These are phyloP conservation scores for Irpex lacteus DNA, from an alignment of 1,284 basidiomycete genomes.

Conservation along the genomic window DNA sequence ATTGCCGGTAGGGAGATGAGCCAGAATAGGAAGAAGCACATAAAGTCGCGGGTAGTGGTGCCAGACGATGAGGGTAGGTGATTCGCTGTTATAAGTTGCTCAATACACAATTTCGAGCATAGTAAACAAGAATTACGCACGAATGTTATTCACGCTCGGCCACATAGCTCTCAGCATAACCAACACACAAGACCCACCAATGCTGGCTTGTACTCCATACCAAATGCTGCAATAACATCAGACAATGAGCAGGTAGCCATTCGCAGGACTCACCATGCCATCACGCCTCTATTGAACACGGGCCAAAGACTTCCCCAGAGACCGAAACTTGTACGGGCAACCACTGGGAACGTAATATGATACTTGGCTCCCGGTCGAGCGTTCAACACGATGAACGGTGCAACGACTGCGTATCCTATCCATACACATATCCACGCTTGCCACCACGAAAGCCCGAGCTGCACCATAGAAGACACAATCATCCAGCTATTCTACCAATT, in stretches of 20 bases:
- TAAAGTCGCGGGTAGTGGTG: constrained; percentile 66
- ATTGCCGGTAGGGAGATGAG: constrained; percentile 76
- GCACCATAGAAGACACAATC: constrained; percentile 76
- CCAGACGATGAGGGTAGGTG: constrained; percentile 67
- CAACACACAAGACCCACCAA: constrained; percentile 76
- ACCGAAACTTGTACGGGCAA: constrained; percentile 76
- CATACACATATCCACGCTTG: constrained; percentile 79
- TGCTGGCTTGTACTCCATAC: constrained; percentile 81
- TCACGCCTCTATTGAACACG: constrained; percentile 75
- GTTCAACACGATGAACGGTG: constrained; percentile 76
- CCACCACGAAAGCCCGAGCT: constrained; percentile 78
- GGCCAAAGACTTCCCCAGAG: constrained; percentile 84
- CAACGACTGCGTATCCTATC: constrained; percentile 72
- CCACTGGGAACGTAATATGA: constrained; percentile 81
- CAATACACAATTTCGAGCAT: not conserved
- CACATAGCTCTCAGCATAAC: constrained; percentile 73
- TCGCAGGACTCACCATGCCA: constrained; percentile 59
- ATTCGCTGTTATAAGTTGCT: constrained; percentile 43
- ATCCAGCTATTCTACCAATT: constrained; percentile 51
- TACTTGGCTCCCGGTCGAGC: constrained; percentile 81
- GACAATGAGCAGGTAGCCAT: not conserved
- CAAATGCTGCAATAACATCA: constrained; percentile 46
- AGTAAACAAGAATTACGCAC: constrained; percentile 35
- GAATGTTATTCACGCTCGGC: constrained; percentile 69
- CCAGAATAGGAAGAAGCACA: constrained; percentile 89